Conservation (phyloP, 2,329 filamentous ascomycete species). For the Cryphonectria parasitica region DNA sequence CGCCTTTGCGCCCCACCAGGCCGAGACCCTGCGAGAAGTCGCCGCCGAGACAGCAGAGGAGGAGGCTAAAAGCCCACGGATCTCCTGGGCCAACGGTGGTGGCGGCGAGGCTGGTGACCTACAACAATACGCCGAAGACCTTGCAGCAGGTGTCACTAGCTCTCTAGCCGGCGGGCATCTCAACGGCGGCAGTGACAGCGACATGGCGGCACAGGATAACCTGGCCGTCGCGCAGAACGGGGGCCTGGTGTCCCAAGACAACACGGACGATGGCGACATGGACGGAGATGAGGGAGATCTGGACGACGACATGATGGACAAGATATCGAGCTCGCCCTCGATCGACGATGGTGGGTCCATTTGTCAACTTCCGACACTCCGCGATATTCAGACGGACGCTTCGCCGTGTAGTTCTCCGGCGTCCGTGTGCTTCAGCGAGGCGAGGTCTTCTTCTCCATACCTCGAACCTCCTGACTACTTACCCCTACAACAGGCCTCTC, state of each 20-base stretch:
- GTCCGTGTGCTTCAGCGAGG: slow-evolving; percentile 40
- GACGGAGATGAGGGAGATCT: slow-evolving; percentile 71
- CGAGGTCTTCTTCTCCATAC: slow-evolving; percentile 49
- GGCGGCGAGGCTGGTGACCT: slow-evolving; percentile 45
- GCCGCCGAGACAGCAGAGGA: slow-evolving; percentile 77
- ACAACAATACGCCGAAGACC: slow-evolving; percentile 51
- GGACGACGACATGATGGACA: slow-evolving; percentile 93
- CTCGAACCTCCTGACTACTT: slow-evolving; percentile 42
- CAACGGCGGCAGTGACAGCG: slow-evolving; percentile 28
- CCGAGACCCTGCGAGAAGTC: slow-evolving; percentile 79
- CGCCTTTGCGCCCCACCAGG: slow-evolving; percentile 76
- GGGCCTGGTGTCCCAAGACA: slow-evolving; percentile 50
- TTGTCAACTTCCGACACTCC: slow-evolving; percentile 44
- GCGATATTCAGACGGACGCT: slow-evolving; percentile 44
- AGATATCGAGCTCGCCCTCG: slow-evolving; percentile 97
- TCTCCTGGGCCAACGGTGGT: slow-evolving; percentile 54
- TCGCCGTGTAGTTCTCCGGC: slow-evolving; percentile 37
- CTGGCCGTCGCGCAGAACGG: slow-evolving; percentile 66
- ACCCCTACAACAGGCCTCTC: slow-evolving; percentile 35
- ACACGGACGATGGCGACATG: slow-evolving; percentile 64
- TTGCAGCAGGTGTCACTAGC: slow-evolving; percentile 45
- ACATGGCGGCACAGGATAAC: slow-evolving; percentile 54
- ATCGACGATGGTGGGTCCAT: slow-evolving; percentile 96
- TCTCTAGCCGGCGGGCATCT: slow-evolving; percentile 41
- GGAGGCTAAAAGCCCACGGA: slow-evolving; percentile 64